These are phyloP conservation scores for Chlorella variabilis DNA, from an alignment of 163 green algal genomes.

Conservation along the genomic window DNA sequence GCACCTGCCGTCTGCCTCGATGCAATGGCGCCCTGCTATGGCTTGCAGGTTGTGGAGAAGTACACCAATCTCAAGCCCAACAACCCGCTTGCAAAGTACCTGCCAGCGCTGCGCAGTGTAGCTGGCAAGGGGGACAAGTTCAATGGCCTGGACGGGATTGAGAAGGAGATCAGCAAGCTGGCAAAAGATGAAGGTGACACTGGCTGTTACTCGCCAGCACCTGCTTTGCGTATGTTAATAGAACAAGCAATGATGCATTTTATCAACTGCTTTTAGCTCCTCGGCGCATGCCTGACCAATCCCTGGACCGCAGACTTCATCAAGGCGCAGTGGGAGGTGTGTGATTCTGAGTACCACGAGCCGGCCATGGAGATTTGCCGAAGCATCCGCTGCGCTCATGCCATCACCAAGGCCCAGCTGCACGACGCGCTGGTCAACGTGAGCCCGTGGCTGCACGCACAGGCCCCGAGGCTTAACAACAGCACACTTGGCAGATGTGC, in stretches of 20 bases:
- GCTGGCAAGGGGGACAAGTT: slow-evolving; percentile 2
- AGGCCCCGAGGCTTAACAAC: too few relatives aligned
- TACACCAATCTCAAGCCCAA: slow-evolving; percentile 25
- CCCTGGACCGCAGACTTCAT: slow-evolving; percentile 28
- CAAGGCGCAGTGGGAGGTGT: slow-evolving; percentile 14
- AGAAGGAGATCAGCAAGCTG: slow-evolving; percentile 11
- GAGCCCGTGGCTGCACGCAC: background rate
- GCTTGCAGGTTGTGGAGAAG: slow-evolving; percentile 23
- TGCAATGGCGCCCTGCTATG: too few relatives aligned
- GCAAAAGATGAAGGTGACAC: background rate
- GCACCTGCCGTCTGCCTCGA: too few relatives aligned
- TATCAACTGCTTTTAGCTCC: too few relatives aligned
- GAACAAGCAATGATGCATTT: too few relatives aligned
- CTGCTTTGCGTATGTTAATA: too few relatives aligned
- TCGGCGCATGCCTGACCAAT: too few relatives aligned
- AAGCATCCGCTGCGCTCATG: background rate
- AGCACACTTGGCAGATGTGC: too few relatives aligned
- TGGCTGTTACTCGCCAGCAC: too few relatives aligned
- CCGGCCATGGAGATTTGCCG: slow-evolving; percentile 6
- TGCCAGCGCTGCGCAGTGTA: slow-evolving; percentile 20
- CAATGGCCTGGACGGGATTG: slow-evolving; percentile 23
- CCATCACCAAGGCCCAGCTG: slow-evolving; percentile 43
- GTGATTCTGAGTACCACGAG: slow-evolving; percentile 13
- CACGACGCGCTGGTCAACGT: slow-evolving; percentile 48
- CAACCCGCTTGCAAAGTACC: slow-evolving; percentile 32